A percentile compares a stretch with the other conserved stretches of the same genome.
Evolutionary conservation across 495 filamentous ascomycete genomes (phyloP).

Genomic region (Astrocystis sublimbata): DNA sequence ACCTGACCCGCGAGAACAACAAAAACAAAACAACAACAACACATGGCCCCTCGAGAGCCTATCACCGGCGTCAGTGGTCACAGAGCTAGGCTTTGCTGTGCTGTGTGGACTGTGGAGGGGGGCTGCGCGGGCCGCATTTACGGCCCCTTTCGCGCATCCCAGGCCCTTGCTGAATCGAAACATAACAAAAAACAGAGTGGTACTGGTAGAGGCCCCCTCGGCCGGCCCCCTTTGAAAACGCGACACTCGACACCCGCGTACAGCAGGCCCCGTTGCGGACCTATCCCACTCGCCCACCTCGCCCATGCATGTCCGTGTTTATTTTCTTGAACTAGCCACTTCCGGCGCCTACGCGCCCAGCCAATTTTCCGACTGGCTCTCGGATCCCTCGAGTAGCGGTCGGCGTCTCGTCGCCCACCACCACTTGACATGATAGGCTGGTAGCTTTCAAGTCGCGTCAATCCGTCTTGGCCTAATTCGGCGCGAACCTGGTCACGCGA

Average conservation of each 20-base stretch:
- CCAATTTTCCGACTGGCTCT: conserved; percentile 33
- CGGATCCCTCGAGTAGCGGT: conserved; percentile 21
- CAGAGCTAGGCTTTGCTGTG: too few species aligned
- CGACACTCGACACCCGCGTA: conserved; percentile 10
- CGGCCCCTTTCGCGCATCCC: conserved; percentile 17
- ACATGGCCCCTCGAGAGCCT: not conserved
- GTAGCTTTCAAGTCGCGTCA: conserved; percentile 24
- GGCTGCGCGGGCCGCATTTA: conserved; percentile 7
- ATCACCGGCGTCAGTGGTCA: conserved; percentile 2
- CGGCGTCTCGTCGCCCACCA: conserved; percentile 26
- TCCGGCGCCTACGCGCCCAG: conserved; percentile 24
- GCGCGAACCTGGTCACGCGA: conserved; percentile 12
- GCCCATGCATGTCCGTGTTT: conserved; percentile 23
- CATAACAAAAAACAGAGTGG: not conserved
- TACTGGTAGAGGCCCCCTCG: conserved; percentile 4
- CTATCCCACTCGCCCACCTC: too few species aligned
- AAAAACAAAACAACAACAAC: conserved; percentile 21
- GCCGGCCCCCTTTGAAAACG: too few species aligned
- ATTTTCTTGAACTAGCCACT: conserved; percentile 20
- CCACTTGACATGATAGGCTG: conserved; percentile 24
- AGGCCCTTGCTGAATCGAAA: conserved; percentile 10
- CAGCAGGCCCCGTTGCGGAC: not conserved
- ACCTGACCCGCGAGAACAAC: conserved; percentile 6
- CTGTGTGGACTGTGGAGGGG: not conserved
- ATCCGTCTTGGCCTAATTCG: conserved; percentile 11